Base-by-base conservation (phyloP, 2,329 filamentous ascomycete genomes). In the Pestalotiopsis sp. region DNA sequence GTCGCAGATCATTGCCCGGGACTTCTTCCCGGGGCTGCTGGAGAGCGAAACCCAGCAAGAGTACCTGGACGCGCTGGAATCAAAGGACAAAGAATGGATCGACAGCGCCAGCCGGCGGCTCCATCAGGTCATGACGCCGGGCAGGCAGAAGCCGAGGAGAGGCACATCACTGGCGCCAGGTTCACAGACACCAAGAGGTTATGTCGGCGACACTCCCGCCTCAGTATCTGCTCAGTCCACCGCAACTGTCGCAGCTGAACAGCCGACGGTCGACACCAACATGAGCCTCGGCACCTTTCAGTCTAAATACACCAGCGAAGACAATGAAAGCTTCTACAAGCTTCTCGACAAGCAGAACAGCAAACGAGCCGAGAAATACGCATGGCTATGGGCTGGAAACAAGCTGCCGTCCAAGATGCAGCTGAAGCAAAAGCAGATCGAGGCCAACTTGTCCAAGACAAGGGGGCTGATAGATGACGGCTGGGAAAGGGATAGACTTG, bases 251-350 rank as follows among this genome's bases (percentile, higher is more conserved):
- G 74, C 77, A 25, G 77, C 78, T 20, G 78, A 81, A 64, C 83
- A 81, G 66, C 82, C 83, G 68, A 80, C 85, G 39, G 84, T 93
- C 20, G 91, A 97, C 77, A 90, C 91, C 57, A 91, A 91, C 73
- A 90, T 98, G 84, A 94, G 92, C 69, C 86, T 99, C 1, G 90
- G 91, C 66, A 89, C 91, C 1, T 99, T 98, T 75, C 96, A 99
- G 77, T 88, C 92, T 3, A 95, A 93, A 73, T 98, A 98, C 81
- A 99, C 95, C 1, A 97, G 94, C 76, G 96, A 99, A 80, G 96
- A 99, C 79, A 98, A 98, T 77, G 96, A 98, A 78, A 97, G 93
- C 74, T 98, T 99, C 83, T 97, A 97, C 80, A 92, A 91, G 74
- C 85, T 99, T 1, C 84, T 98, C 36, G 96, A 99, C 81, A 93